Evolutionary conservation across 768 basidiomycete genomes (phyloP).

Genomic region (Suillus subluteus): DNA sequence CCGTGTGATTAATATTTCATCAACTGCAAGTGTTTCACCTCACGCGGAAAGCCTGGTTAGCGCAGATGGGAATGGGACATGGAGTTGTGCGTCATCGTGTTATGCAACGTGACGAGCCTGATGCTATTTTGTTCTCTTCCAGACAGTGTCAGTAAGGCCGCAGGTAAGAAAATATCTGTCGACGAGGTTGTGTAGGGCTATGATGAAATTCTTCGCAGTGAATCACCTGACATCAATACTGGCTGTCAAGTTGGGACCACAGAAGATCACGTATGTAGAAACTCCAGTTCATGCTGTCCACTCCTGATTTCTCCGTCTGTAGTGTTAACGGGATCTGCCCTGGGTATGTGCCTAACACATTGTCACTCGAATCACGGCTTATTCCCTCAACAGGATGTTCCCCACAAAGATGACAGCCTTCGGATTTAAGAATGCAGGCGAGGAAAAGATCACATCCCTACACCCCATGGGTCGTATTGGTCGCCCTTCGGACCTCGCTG

Average conservation of each 20-base stretch:
- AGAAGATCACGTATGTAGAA: conserved; percentile 64
- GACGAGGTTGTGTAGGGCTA: neutral
- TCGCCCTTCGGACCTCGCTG: conserved; percentile 67
- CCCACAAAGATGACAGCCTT: conserved; percentile 86
- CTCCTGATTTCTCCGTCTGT: conserved; percentile 11
- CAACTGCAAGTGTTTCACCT: conserved; percentile 61
- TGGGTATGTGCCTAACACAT: conserved; percentile 49
- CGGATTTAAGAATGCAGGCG: conserved; percentile 59
- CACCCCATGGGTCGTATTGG: conserved; percentile 80
- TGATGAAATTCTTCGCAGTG: conserved; percentile 38
- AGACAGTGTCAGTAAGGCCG: conserved; percentile 89
- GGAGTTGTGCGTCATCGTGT: conserved; percentile 66
- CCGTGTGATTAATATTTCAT: conserved; percentile 84
- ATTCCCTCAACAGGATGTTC: conserved; percentile 53
- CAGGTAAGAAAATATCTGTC: conserved; percentile 41
- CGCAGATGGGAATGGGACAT: conserved; percentile 63
- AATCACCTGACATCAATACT: conserved; percentile 80
- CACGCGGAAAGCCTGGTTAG: conserved; percentile 52
- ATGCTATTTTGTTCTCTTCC: conserved; percentile 5
- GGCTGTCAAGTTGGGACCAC: conserved; percentile 63
- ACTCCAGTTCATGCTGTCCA: neutral
- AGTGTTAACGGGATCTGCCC: conserved; percentile 87
- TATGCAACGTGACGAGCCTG: conserved; percentile 5
- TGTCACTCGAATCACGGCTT: neutral
- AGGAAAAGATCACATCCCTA: conserved; percentile 48